Evolutionary conservation across 352 stramenopile species (phyloP).

Genomic region (Phytopythium oedochilum): DNA sequence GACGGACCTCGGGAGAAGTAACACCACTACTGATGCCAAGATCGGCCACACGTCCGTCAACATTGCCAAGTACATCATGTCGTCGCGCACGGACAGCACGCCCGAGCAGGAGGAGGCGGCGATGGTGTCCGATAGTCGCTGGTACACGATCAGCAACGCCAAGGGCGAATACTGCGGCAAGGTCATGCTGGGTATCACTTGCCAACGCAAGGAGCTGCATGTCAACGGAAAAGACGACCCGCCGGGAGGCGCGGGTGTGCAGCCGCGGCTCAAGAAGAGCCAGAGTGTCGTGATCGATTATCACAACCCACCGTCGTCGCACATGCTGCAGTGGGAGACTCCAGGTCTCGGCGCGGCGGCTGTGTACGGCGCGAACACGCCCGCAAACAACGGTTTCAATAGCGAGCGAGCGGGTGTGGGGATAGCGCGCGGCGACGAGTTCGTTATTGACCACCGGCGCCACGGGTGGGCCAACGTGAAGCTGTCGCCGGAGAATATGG

Average conservation of each 20-base stretch:
- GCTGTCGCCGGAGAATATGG: conserved; percentile 53
- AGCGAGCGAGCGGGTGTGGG: conserved; percentile 3
- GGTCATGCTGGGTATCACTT: conserved; percentile 78
- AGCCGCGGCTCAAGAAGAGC: conserved; percentile 69
- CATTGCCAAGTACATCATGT: conserved; percentile 84
- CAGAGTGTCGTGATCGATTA: conserved; percentile 72
- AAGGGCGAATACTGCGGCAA: conserved; percentile 88
- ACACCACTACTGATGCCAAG: conserved; percentile 33
- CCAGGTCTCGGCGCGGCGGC: conserved; percentile 3
- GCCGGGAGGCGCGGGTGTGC: conserved; percentile 15
- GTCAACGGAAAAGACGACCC: conserved; percentile 13
- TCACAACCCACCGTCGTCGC: conserved; percentile 57
- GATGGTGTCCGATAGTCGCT: conserved; percentile 68
- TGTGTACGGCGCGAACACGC: neutral
- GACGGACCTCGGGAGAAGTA: conserved; percentile 38
- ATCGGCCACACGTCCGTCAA: conserved; percentile 69
- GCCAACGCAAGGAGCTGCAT: conserved; percentile 24
- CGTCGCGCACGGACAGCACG: conserved; percentile 24
- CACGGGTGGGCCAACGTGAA: conserved; percentile 82
- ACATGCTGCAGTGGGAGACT: conserved; percentile 75
- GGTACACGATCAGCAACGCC: conserved; percentile 82
- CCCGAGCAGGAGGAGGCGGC: conserved; percentile 58
- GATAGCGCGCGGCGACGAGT: conserved; percentile 33
- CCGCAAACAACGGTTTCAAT: conserved; percentile 8
- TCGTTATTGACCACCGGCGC: conserved; percentile 38